Evolutionary conservation across 2,329 filamentous ascomycete genomes (phyloP).

Genomic region (Teratosphaeria destructans): DNA sequence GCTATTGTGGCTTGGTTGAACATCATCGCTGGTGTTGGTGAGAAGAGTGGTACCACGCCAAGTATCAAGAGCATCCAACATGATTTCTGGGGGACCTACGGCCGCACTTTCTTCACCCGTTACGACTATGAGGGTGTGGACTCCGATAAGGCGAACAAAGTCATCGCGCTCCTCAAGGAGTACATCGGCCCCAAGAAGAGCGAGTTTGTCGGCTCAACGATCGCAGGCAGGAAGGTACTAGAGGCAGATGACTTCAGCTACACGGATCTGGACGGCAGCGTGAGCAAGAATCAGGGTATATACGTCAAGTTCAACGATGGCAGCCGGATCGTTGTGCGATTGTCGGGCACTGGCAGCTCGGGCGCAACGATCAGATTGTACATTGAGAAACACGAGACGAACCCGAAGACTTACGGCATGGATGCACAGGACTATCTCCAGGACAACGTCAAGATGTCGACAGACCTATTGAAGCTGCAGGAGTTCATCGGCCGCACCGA

Average conservation of each 20-base stretch:
- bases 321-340: slow-evolving; percentile 85
- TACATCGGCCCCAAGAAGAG: slow-evolving; percentile 58
- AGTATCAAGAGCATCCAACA: slow-evolving; percentile 94
- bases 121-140: slow-evolving; percentile 98
- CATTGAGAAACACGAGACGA: slow-evolving; percentile 86
- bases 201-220: slow-evolving; percentile 73
- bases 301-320: slow-evolving; percentile 91
- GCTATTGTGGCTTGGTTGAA: slow-evolving; percentile 96
- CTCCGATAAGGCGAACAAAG: slow-evolving; percentile 79
- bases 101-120: slow-evolving; percentile 96
- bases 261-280: slow-evolving; percentile 94
- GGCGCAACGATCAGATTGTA: slow-evolving; percentile 95
- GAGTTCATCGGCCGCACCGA: slow-evolving; percentile 85
- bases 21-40: slow-evolving; percentile 89
- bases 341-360: slow-evolving; percentile 89
- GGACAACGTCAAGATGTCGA: slow-evolving; percentile 77
- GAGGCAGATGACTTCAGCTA: slow-evolving; percentile 96
- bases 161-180: slow-evolving; percentile 69
- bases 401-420: slow-evolving; percentile 63
- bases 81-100: slow-evolving; percentile 94
- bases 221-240: slow-evolving; percentile 71
- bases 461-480: slow-evolving; percentile 80
- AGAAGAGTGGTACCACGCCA: slow-evolving; percentile 68
- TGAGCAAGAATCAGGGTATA: slow-evolving; percentile 90
- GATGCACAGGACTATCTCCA: slow-evolving; percentile 91